Evolutionary conservation across 768 basidiomycete genomes (phyloP).

Genomic region (Russula griseocarnosa): DNA sequence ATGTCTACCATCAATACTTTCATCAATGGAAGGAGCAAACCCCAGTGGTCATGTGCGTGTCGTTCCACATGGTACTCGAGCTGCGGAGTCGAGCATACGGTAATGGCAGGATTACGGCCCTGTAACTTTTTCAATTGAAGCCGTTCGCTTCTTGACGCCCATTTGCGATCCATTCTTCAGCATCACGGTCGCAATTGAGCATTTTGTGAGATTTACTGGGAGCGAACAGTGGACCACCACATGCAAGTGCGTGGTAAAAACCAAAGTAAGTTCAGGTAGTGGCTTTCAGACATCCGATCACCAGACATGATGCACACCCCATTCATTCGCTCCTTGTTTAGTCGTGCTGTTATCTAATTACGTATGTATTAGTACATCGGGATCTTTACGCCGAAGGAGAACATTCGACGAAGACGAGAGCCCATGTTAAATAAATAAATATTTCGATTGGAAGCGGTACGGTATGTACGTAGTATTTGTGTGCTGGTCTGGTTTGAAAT

Average conservation of each 20-base stretch:
- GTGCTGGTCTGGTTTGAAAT: neutral
- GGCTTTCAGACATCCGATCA: neutral
- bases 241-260: neutral
- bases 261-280: neutral
- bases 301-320: neutral
- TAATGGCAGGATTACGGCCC: neutral
- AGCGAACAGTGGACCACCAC: neutral
- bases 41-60: neutral
- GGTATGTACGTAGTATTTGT: neutral
- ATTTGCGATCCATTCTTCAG: neutral
- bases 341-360: neutral
- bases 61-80: neutral
- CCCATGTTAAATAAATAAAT: neutral
- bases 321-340: neutral
- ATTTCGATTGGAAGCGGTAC: no score
- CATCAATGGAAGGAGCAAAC: no score
- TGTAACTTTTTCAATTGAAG: neutral
- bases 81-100: no score
- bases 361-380: neutral
- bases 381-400: neutral
- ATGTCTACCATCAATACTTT: neutral
- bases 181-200: neutral
- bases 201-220: neutral
- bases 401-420: neutral
- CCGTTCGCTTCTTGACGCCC: neutral